phyloP scores from a whole-genome alignment of 1,139 yeast species.

The Debaryomyces psychrophilus region DNA sequence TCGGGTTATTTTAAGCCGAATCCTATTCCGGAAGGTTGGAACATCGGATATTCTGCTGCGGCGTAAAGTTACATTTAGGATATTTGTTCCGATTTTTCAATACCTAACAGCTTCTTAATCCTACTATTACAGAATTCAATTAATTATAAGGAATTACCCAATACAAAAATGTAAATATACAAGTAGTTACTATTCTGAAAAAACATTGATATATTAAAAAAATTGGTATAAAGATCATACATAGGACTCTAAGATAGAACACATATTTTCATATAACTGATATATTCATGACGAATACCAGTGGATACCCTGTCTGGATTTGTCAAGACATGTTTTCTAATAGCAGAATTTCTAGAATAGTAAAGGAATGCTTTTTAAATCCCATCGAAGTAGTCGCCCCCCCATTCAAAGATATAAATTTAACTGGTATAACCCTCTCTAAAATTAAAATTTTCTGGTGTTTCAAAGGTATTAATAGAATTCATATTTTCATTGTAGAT shows the following conservation, averaged over 20 bases:
- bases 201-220: too few relatives aligned
- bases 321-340: not conserved
- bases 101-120: not conserved
- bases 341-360: conserved; percentile 15
- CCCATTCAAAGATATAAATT: conserved; percentile 1
- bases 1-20: not conserved
- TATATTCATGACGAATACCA: not conserved
- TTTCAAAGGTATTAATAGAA: conserved; percentile 25
- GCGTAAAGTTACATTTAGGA: not conserved
- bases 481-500: conserved; percentile 29
- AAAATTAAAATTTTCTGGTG: conserved; percentile 18
- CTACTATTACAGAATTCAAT: too few relatives aligned
- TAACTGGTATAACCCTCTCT: conserved; percentile 12
- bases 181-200: not conserved
- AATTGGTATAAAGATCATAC: too few relatives aligned
- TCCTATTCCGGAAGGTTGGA: not conserved
- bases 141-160: too few relatives aligned
- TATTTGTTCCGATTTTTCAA: not conserved
- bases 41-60: not conserved
- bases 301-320: too few relatives aligned
- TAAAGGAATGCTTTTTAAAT: conserved; percentile 21
- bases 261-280: not conserved
- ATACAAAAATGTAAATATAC: not conserved
- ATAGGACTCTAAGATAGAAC: too few relatives aligned
- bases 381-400: conserved; percentile 10